Evolutionary conservation across 352 stramenopile species (phyloP).

Genomic region (Pythium pectinolyticum): DNA sequence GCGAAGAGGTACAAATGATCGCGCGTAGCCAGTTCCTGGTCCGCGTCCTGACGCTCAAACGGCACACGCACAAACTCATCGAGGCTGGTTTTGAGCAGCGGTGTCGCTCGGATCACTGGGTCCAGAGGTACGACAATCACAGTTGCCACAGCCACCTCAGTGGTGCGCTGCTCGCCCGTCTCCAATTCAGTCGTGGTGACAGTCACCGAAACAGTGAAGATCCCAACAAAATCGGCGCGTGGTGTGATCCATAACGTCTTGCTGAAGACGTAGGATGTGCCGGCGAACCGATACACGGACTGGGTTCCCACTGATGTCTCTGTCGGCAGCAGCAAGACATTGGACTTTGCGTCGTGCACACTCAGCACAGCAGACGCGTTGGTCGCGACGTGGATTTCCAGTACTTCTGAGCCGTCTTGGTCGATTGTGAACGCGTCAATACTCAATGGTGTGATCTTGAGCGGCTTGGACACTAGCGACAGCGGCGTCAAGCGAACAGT

Average conservation of each 20-base stretch:
- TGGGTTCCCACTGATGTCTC: neutral
- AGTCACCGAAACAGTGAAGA: conserved; percentile 40
- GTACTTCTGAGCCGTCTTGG: conserved; percentile 20
- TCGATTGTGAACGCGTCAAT: conserved; percentile 19
- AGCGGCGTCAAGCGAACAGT: neutral
- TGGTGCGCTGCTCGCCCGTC: conserved; percentile 26
- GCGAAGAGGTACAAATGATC: conserved; percentile 46
- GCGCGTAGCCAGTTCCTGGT: conserved; percentile 34
- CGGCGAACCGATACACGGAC: conserved; percentile 6
- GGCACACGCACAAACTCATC: conserved; percentile 46
- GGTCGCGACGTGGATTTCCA: conserved; percentile 7
- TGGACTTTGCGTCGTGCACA: conserved; percentile 3
- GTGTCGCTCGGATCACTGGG: conserved; percentile 13
- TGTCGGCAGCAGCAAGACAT: neutral
- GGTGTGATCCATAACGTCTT: conserved; percentile 33
- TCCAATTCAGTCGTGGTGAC: conserved; percentile 38
- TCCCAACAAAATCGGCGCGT: conserved; percentile 41
- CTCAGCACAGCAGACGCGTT: conserved; percentile 13
- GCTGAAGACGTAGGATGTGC: conserved; percentile 17
- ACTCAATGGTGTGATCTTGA: neutral
- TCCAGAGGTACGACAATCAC: conserved; percentile 34
- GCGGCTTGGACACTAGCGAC: conserved; percentile 15
- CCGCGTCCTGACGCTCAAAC: conserved; percentile 36
- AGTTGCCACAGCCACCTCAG: conserved; percentile 18
- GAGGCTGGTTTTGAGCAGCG: conserved; percentile 5